Percentiles rank a stretch among this genome's conserved stretches.
Conservation (phyloP, 441 rosid genomes). For the Gossypium trilobum region DNA sequence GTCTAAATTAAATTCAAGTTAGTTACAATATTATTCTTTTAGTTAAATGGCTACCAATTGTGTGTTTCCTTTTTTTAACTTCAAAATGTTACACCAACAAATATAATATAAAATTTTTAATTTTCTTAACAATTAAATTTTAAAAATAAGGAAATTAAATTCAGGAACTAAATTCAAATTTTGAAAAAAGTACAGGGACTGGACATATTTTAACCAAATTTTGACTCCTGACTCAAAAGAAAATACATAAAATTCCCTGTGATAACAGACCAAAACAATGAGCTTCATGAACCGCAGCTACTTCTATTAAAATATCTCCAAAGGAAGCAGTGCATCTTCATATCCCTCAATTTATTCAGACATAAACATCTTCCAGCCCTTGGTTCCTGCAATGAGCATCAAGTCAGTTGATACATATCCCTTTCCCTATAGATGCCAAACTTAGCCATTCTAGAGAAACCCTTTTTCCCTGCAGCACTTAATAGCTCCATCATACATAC, state of each 20-base stretch:
- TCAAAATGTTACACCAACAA: no score
- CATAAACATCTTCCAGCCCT: background rate
- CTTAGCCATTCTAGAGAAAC: slow-evolving; percentile 5
- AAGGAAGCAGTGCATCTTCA: background rate
- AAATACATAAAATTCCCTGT: background rate
- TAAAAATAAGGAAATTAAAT: no score
- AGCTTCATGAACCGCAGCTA: background rate
- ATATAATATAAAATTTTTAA: no score
- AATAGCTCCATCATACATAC: slow-evolving; percentile 22
- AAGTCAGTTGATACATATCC: background rate
- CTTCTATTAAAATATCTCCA: background rate
- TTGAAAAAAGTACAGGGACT: no score
- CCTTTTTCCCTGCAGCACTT: slow-evolving; percentile 20
- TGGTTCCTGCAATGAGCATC: background rate
- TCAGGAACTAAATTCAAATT: no score
- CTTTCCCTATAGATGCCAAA: background rate
- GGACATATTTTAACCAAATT: no score
- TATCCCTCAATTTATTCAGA: background rate
- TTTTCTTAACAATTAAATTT: no score
- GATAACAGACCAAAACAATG: background rate
- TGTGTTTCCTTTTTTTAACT: no score
- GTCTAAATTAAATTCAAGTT: no score
- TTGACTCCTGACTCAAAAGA: background rate
- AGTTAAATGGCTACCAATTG: no score
- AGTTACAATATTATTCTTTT: no score